Evolutionary conservation across 1,139 yeast species (phyloP).

Genomic region (Candida sanyaensis): DNA sequence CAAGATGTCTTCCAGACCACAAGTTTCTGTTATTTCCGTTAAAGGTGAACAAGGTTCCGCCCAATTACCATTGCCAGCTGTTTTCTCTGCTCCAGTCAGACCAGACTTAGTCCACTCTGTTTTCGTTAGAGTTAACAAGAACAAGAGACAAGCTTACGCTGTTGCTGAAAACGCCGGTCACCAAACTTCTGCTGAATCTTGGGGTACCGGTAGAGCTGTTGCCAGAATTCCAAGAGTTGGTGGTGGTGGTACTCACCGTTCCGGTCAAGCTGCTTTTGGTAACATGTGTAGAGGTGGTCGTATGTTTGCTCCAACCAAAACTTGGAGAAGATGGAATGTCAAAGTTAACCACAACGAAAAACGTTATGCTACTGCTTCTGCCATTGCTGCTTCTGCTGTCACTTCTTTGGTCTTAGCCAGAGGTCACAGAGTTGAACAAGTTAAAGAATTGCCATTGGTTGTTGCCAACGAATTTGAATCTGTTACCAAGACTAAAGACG

Average conservation of each 20-base stretch:
- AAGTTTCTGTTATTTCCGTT: constrained; percentile 91
- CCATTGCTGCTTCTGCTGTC: constrained; percentile 98
- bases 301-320: constrained; percentile 99
- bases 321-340: constrained; percentile 99
- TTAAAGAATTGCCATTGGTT: constrained; percentile 98
- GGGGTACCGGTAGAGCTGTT: constrained; percentile 99
- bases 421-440: constrained; percentile 99
- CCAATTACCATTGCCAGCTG: constrained; percentile 95
- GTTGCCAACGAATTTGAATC: constrained; percentile 93
- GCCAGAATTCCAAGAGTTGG: constrained; percentile 99
- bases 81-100: constrained; percentile 99
- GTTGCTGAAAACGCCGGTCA: constrained; percentile 99
- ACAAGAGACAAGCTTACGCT: constrained; percentile 99
- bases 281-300: constrained; percentile 99
- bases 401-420: constrained; percentile 98
- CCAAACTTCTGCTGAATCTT: constrained; percentile 99
- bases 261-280: constrained; percentile 99
- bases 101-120: constrained; percentile 99
- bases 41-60: constrained; percentile 85
- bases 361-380: constrained; percentile 99
- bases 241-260: constrained; percentile 99
- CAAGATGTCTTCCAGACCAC: constrained; percentile 84
- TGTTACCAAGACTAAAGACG: constrained; percentile 96
- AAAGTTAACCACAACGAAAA: constrained; percentile 99
- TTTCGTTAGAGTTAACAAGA: constrained; percentile 98